Conservation (phyloP, 1,284 basidiomycete genomes). For the Kwoniella shivajii region DNA sequence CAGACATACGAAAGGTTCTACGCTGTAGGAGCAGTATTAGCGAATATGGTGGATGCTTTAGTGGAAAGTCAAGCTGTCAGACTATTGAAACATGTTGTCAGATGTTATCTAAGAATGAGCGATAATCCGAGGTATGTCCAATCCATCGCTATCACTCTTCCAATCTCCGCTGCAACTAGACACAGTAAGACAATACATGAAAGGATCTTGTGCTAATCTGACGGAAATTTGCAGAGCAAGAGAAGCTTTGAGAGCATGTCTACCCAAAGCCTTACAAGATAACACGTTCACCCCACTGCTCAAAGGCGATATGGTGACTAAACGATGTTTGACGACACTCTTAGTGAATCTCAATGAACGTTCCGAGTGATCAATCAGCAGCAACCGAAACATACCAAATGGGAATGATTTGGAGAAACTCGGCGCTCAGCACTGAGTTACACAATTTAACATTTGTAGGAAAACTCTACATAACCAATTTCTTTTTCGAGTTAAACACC, state of each 20-base stretch:
- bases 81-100: conserved; percentile 95
- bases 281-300: conserved; percentile 88
- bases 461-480: too few relatives aligned
- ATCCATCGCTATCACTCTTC: background rate
- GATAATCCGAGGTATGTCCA: conserved; percentile 83
- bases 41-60: conserved; percentile 97
- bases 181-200: background rate
- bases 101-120: conserved; percentile 93
- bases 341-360: conserved; percentile 74
- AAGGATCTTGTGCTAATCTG: background rate
- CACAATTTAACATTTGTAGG: too few relatives aligned
- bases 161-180: background rate
- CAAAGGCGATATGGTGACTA: conserved; percentile 95
- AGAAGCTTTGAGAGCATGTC: conserved; percentile 91
- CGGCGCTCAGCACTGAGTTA: too few relatives aligned
- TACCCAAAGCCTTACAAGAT: conserved; percentile 95
- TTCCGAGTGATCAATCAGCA: conserved; percentile 5
- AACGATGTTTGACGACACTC: conserved; percentile 92
- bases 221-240: conserved; percentile 75
- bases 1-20: conserved; percentile 99
- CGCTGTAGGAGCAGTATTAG: conserved; percentile 95
- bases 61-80: conserved; percentile 97
- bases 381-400: background rate
- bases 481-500: too few relatives aligned
- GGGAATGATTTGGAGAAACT: too few relatives aligned